Conservation (phyloP, 805 yeast species). For the Saccharomycopsis microspora region DNA sequence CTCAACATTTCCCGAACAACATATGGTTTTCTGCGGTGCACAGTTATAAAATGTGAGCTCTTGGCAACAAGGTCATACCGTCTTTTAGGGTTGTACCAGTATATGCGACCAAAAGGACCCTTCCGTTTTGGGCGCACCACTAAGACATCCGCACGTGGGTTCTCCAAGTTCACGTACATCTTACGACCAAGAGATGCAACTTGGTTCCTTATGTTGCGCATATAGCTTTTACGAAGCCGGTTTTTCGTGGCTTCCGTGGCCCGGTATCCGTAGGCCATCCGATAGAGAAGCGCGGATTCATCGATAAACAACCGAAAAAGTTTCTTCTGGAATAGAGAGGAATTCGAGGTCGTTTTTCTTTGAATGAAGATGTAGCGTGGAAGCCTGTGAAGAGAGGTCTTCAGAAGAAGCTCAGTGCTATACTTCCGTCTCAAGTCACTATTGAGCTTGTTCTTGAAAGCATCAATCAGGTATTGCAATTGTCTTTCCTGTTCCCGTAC, state of each 20-base stretch:
- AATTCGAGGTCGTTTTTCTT: constrained; percentile 6
- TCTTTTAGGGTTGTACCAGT: constrained; percentile 23
- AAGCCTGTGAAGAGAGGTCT: constrained; percentile 8
- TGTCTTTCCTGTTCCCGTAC: constrained; percentile 8
- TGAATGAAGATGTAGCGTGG: constrained; percentile 13
- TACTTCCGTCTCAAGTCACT: constrained; percentile 11
- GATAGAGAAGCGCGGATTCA: constrained; percentile 10
- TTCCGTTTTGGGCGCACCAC: constrained; percentile 17
- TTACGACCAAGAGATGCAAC: constrained; percentile 2
- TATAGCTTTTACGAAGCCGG: constrained; percentile 8
- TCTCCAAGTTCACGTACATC: constrained; percentile 19
- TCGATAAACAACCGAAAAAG: constrained; percentile 6
- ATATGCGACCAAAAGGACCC: constrained; percentile 21
- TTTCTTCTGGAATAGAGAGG: constrained; percentile 2
- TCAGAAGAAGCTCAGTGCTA: constrained; percentile 10
- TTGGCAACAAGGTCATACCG: constrained; percentile 13
- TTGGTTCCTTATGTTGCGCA: constrained; percentile 5
- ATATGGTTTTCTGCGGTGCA: not conserved
- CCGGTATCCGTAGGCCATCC: constrained; percentile 8
- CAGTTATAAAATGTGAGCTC: not conserved
- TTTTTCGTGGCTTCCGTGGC: constrained; percentile 9
- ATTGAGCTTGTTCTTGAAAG: constrained; percentile 10
- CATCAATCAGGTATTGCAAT: constrained; percentile 7
- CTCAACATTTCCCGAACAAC: not conserved
- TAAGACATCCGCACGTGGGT: constrained; percentile 17